Percentiles rank a stretch among this genome's conserved stretches.
These are phyloP conservation scores for Phytophthora pini DNA, from an alignment of 352 stramenopile genomes.

Conservation along the genomic window DNA sequence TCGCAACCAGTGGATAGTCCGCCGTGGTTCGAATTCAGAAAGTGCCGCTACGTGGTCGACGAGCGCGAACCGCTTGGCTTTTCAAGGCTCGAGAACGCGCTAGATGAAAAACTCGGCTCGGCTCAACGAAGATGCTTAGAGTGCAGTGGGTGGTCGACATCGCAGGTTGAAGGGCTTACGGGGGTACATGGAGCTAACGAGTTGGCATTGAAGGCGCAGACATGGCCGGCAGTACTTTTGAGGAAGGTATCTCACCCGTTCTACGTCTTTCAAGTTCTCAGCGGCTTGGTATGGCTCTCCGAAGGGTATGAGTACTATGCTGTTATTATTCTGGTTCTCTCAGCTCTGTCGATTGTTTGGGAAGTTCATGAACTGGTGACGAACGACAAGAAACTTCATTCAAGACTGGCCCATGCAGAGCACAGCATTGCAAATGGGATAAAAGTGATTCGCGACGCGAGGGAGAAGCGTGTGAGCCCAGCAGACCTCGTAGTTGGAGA, in stretches of 20 bases:
- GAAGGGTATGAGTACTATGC: conserved; percentile 77
- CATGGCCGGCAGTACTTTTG: conserved; percentile 57
- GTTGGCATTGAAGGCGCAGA: conserved; percentile 55
- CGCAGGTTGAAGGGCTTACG: conserved; percentile 41
- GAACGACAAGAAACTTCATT: conserved; percentile 69
- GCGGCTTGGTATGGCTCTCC: conserved; percentile 71
- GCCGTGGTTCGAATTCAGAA: conserved; percentile 74
- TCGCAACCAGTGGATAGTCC: conserved; percentile 31
- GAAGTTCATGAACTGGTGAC: conserved; percentile 71
- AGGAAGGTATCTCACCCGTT: conserved; percentile 81
- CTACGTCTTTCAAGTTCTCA: conserved; percentile 81
- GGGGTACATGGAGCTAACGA: conserved; percentile 66
- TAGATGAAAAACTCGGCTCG: conserved; percentile 49
- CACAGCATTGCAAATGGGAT: conserved; percentile 63
- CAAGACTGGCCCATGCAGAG: conserved; percentile 57
- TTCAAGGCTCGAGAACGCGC: conserved; percentile 58
- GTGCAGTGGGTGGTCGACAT: conserved; percentile 30
- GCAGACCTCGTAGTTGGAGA: conserved; percentile 70
- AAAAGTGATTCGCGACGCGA: conserved; percentile 63
- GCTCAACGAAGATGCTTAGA: conserved; percentile 39
- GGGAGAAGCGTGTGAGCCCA: conserved; percentile 47
- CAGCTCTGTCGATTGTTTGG: conserved; percentile 71
- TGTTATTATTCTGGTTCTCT: conserved; percentile 66
- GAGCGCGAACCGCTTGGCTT: conserved; percentile 52
- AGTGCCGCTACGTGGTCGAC: conserved; percentile 74